Percentiles rank a stretch among this genome's conserved stretches.
These are phyloP conservation scores for Ocimum tenuiflorum DNA, from an alignment of 257 asterid species.

Conservation along the genomic window DNA sequence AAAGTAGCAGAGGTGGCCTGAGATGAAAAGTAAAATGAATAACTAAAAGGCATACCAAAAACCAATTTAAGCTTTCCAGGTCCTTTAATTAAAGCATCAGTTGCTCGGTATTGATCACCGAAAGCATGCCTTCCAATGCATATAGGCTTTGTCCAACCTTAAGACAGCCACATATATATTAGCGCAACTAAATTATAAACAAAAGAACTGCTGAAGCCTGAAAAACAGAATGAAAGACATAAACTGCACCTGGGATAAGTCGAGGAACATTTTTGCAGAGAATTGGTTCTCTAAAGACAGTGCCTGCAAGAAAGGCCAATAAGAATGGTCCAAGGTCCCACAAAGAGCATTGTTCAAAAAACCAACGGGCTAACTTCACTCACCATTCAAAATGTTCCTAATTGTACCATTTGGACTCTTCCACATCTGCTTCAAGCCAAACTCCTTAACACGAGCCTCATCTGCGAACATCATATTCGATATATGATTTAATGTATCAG, in stretches of 20 bases:
- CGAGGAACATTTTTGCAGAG: constrained; percentile 89
- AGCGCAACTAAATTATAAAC: constrained; percentile 1
- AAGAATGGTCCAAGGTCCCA: neutral
- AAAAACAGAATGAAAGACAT: neutral
- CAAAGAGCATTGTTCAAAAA: neutral
- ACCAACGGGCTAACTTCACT: constrained; percentile 9
- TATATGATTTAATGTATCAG: neutral
- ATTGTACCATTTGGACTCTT: constrained; percentile 97
- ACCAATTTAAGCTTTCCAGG: constrained; percentile 91
- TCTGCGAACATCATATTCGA: constrained; percentile 32
- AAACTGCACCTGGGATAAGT: constrained; percentile 72
- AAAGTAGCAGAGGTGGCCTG: neutral
- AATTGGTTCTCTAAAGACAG: constrained; percentile 97
- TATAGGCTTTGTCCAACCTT: constrained; percentile 96
- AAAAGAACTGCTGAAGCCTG: constrained; percentile 1
- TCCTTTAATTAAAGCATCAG: constrained; percentile 88
- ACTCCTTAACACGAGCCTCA: constrained; percentile 85
- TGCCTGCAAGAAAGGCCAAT: constrained; percentile 42
- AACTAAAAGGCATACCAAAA: constrained; percentile 50
- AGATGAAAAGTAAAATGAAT: neutral
- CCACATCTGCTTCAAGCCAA: constrained; percentile 85
- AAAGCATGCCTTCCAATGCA: constrained; percentile 99
- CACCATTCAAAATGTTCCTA: constrained; percentile 92
- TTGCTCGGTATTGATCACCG: constrained; percentile 96
- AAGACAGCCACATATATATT: constrained; percentile 14